phyloP scores from a whole-genome alignment of 2,329 filamentous ascomycete species.

The Colletotrichum karsti region DNA sequence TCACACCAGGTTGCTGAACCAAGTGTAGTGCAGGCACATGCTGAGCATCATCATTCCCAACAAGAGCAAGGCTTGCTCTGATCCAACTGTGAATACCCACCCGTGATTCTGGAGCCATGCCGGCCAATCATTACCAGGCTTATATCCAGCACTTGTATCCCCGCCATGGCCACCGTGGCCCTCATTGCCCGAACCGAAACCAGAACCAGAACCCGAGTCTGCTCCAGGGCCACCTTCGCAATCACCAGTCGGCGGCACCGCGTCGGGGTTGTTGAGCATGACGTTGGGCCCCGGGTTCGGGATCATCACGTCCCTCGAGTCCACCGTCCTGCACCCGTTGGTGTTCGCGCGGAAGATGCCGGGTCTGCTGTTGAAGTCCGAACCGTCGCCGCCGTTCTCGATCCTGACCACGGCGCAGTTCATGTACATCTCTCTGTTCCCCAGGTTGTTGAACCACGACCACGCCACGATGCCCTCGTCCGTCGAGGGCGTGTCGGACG shows the following conservation, averaged over 20 bases:
- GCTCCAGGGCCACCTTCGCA: background rate
- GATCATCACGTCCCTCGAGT: constrained; percentile 64
- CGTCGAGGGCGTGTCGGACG: constrained; percentile 57
- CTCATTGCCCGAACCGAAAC: background rate
- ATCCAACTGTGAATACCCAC: background rate
- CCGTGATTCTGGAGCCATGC: background rate
- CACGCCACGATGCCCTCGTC: constrained; percentile 63
- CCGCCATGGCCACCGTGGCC: background rate
- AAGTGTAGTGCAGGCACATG: background rate
- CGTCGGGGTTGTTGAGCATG: constrained; percentile 34
- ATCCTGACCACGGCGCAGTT: constrained; percentile 71
- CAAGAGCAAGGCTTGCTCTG: background rate
- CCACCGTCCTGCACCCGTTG: constrained; percentile 60
- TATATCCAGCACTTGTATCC: background rate
- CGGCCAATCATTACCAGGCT: background rate
- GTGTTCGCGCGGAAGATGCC: constrained; percentile 75
- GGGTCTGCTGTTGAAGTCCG: constrained; percentile 54
- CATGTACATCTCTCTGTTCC: constrained; percentile 77
- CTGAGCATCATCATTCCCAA: background rate
- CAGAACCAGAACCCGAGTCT: background rate
- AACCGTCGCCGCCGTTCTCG: constrained; percentile 24
- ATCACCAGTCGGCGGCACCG: constrained; percentile 1
- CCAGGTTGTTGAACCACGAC: constrained; percentile 71
- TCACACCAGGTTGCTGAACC: background rate
- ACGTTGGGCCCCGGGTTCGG: constrained; percentile 68